A percentile compares a stretch with the other conserved stretches of the same genome.
Evolutionary conservation across 805 yeast genomes (phyloP).

Genomic region (Sugiyamaella chiloensis): DNA sequence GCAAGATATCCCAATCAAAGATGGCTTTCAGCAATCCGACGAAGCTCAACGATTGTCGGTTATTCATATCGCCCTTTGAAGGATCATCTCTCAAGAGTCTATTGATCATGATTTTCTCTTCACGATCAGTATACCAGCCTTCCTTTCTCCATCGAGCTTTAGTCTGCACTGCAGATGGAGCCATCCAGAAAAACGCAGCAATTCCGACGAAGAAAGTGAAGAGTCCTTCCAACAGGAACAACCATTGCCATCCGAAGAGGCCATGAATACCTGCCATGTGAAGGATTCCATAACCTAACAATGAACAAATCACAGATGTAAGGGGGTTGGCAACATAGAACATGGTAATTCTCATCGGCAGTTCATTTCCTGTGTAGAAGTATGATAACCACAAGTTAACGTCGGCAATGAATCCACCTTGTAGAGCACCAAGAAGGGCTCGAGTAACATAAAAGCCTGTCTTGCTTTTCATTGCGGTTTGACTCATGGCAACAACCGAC

Average conservation of each 20-base stretch:
- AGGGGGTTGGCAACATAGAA: constrained; percentile 53
- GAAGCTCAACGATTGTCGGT: constrained; percentile 49
- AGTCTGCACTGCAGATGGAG: constrained; percentile 50
- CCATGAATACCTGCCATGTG: constrained; percentile 45
- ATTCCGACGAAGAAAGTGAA: constrained; percentile 51
- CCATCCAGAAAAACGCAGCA: constrained; percentile 44
- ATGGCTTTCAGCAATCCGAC: constrained; percentile 41
- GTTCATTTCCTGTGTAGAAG: constrained; percentile 54
- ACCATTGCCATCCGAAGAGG: constrained; percentile 57
- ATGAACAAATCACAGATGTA: constrained; percentile 42
- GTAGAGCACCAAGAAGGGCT: constrained; percentile 50
- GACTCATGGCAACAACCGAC: constrained; percentile 54
- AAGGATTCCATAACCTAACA: constrained; percentile 50
- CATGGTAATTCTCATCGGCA: constrained; percentile 51
- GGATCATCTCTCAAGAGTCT: constrained; percentile 63
- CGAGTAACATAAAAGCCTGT: constrained; percentile 48
- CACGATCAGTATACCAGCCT: constrained; percentile 54
- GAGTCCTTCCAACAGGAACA: constrained; percentile 58
- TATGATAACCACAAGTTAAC: constrained; percentile 57
- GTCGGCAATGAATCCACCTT: constrained; percentile 66
- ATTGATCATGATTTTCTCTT: constrained; percentile 56
- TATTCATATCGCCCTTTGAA: constrained; percentile 60
- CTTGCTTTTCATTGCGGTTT: constrained; percentile 41
- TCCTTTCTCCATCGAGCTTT: constrained; percentile 42
- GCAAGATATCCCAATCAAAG: constrained; percentile 52